A percentile compares a stretch with the other conserved stretches of the same genome.
These are phyloP conservation scores for Dictyostelium brefeldianum DNA, from an alignment of 78 protist genomes.

Conservation along the genomic window DNA sequence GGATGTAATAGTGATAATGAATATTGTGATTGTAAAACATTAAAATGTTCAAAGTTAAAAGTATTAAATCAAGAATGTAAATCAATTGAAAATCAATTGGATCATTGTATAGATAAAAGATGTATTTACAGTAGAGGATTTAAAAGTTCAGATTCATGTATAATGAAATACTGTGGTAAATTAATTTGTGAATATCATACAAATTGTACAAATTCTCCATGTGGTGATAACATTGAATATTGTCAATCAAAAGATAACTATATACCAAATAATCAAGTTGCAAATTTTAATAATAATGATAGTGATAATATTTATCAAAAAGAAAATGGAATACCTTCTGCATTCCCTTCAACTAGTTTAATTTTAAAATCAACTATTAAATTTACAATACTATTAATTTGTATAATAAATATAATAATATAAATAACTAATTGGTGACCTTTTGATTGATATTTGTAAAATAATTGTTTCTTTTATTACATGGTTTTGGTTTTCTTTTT, in stretches of 20 bases:
- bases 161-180: background rate
- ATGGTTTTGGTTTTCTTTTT: no score
- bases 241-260: background rate
- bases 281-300: no score
- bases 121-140: background rate
- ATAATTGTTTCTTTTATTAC: no score
- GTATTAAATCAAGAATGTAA: background rate
- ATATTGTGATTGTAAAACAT: background rate
- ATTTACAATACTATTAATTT: no score
- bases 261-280: background rate
- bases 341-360: no score
- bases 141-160: background rate
- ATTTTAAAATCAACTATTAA: no score
- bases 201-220: slow-evolving; percentile 1
- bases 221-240: background rate
- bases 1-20: background rate
- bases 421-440: no score
- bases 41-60: background rate
- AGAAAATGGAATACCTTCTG: no score
- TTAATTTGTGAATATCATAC: background rate
- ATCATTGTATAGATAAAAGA: background rate
- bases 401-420: no score
- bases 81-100: background rate
- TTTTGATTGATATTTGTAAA: no score
- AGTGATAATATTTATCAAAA: no score